phyloP scores from a whole-genome alignment of 768 basidiomycete species.

The Hypholoma fasciculare region DNA sequence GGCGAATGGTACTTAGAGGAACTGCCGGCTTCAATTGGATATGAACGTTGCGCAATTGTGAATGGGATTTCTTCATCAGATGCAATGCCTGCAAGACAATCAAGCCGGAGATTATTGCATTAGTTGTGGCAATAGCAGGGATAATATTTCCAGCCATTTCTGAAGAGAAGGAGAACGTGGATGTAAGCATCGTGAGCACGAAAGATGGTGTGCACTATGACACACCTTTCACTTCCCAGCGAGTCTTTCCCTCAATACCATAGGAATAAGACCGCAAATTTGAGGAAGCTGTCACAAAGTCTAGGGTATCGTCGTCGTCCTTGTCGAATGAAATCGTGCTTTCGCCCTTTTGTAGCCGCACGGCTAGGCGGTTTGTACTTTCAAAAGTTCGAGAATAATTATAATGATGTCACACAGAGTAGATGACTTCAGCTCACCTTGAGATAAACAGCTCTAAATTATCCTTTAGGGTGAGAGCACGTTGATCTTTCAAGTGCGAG shows the following conservation, averaged over 20 bases:
- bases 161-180: slow-evolving; percentile 25
- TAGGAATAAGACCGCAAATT: slow-evolving; percentile 93
- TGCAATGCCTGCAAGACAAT: slow-evolving; percentile 93
- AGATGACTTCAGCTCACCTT: slow-evolving; percentile 50
- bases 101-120: slow-evolving; percentile 93
- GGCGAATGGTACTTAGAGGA: slow-evolving; percentile 70
- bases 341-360: slow-evolving; percentile 64
- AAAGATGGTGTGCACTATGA: neutral
- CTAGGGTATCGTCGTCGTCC: slow-evolving; percentile 95
- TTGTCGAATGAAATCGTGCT: slow-evolving; percentile 90
- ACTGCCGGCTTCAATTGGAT: slow-evolving; percentile 75
- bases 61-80: slow-evolving; percentile 67
- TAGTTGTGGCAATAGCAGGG: slow-evolving; percentile 98
- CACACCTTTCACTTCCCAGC: slow-evolving; percentile 96
- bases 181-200: neutral
- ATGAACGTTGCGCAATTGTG: slow-evolving; percentile 71
- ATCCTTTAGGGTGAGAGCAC: slow-evolving; percentile 72
- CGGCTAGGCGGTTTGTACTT: slow-evolving; percentile 81
- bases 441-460: slow-evolving; percentile 82
- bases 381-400: neutral
- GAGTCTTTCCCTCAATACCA: slow-evolving; percentile 83
- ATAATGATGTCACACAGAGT: neutral
- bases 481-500: slow-evolving; percentile 76
- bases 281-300: slow-evolving; percentile 94
- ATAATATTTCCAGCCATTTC: slow-evolving; percentile 99